Evolutionary conservation across 176 grass and related monocot genomes (phyloP), one percentile per base, ranked within the genome.

Genomic region (Elaeis guineensis): DNA sequence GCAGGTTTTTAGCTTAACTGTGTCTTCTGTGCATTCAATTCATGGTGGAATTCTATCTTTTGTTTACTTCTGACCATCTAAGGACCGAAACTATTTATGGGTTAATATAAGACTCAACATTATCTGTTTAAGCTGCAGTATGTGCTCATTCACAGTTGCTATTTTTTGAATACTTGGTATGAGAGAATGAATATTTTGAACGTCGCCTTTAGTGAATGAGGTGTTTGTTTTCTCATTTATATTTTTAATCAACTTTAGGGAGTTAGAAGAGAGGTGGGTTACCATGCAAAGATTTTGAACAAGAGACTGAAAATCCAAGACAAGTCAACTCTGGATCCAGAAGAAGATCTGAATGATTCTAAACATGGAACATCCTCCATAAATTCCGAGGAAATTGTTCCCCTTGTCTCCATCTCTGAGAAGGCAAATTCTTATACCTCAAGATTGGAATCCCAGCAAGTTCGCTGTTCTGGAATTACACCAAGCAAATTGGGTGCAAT

Each of bases 251-350:
- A 57, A 64, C 49, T 54, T 71, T 55, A 98, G 87, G 93, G 87
- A 65, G 93, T 98, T n/a, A 81, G 93, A 78, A 92, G 85, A 78
- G 84, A 92, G 65, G 84, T 92, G 26, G 87, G 93, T 19, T 65
- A 85, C 9, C 87, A 97, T 29, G 87, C 93, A 23, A 82, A 72
- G 56, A 48, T 83, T 83, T 17, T 97, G 35, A 97, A 91, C 60
- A 85, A 70, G 73, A 48, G 71, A 54, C 79, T 17, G 65, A 25
- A 26, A 29, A 72, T 77, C 4, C 44, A 54, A 59, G 63, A 66
- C 48, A 75, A 73, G 57, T 44, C 24, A 19, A 19, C 49, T 44
- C 16, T 21, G 39, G 20, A 48, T 64, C 26, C 57, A 0, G 75
- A 89, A 19, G 39, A 52, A 21, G 44, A 57, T 64, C 15, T 19